These are phyloP conservation scores for Trichoderma brevicompactum DNA, from an alignment of 2,329 filamentous ascomycete genomes.

Conservation along the genomic window DNA sequence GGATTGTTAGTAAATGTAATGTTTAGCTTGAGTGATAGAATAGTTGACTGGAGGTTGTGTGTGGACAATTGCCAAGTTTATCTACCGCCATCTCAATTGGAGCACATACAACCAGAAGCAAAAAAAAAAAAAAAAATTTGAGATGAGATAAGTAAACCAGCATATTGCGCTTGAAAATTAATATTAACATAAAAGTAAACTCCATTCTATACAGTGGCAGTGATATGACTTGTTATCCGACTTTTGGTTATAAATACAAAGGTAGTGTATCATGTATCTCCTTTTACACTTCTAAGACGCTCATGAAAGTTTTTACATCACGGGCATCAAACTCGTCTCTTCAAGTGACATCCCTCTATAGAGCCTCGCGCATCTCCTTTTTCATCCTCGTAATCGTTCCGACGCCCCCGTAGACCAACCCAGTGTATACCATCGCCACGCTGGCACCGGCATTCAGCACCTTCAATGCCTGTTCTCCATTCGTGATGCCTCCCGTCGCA, in stretches of 20 bases:
- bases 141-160: too few species aligned
- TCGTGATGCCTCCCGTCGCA: slow-evolving; percentile 90
- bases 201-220: slow-evolving; percentile 1
- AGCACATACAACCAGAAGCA: too few species aligned
- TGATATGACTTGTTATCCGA: slow-evolving; percentile 6
- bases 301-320: not conserved
- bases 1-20: too few species aligned
- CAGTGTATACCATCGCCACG: slow-evolving; percentile 91
- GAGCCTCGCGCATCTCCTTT: slow-evolving; percentile 58
- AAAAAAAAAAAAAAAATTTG: too few species aligned
- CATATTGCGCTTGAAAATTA: too few species aligned
- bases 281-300: slow-evolving; percentile 1
- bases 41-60: too few species aligned
- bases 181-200: not conserved
- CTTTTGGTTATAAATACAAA: slow-evolving; percentile 25
- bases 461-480: slow-evolving; percentile 79
- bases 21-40: too few species aligned
- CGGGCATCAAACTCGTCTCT: not conserved
- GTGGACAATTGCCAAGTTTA: too few species aligned
- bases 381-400: slow-evolving; percentile 70
- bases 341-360: slow-evolving; percentile 35
- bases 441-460: slow-evolving; percentile 87
- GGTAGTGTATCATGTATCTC: slow-evolving; percentile 9
- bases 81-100: too few species aligned
- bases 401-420: slow-evolving; percentile 65